Conservation (phyloP, 202 grass and related monocot genomes). For the Cymbopogon flexuosus region DNA sequence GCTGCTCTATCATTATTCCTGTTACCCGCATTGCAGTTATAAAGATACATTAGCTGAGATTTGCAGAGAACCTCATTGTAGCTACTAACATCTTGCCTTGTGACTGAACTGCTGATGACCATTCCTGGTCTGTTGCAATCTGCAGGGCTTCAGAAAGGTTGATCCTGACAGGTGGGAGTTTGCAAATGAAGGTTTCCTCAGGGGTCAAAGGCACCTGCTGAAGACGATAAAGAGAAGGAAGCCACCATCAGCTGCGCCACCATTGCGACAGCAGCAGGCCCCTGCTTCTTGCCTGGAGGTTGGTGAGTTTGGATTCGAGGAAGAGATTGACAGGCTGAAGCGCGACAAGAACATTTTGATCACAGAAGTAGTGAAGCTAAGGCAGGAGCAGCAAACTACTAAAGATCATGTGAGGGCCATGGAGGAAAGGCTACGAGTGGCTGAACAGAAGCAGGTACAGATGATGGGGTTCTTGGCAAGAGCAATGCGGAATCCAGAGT, state of each 20-base stretch:
- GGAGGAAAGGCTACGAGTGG: conserved; percentile 49
- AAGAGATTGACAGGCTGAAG: conserved; percentile 72
- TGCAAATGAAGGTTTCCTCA: conserved; percentile 80
- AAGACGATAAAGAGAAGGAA: conserved; percentile 85
- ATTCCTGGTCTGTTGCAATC: conserved; percentile 20
- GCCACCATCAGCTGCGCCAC: conserved; percentile 25
- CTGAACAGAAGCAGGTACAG: conserved; percentile 70
- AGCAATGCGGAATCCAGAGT: conserved; percentile 71
- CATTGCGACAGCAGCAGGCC: conserved; percentile 40
- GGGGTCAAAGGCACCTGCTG: conserved; percentile 69
- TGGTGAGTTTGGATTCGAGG: conserved; percentile 71
- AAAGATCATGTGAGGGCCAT: conserved; percentile 57
- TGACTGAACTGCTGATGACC: conserved; percentile 6
- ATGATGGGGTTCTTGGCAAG: conserved; percentile 81
- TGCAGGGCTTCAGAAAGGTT: conserved; percentile 89
- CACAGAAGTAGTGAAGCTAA: conserved; percentile 70
- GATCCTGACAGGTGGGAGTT: conserved; percentile 95
- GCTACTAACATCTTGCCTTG: background rate
- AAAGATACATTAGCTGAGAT: background rate
- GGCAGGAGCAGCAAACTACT: conserved; percentile 67
- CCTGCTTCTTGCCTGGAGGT: conserved; percentile 51
- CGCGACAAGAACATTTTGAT: conserved; percentile 72
- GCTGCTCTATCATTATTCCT: conserved; percentile 32
- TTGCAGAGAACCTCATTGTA: background rate
- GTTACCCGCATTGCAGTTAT: conserved; percentile 9